Conservation (phyloP, 306 rosid species). For the Datisca glomerata region DNA sequence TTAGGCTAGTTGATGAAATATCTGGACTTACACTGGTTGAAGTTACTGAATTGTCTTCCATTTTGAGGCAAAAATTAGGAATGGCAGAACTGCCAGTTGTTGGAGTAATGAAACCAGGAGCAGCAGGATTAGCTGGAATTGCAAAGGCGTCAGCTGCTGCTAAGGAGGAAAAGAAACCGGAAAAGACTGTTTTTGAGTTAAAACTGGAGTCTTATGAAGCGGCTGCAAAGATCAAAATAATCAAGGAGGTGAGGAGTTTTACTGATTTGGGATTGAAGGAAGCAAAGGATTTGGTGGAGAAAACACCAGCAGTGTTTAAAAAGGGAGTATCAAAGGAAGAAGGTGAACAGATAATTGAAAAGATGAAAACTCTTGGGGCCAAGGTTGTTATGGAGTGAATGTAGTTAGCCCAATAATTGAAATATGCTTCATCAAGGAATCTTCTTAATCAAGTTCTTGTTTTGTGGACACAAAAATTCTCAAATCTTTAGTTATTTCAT, state of each 20-base stretch:
- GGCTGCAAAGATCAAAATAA: constrained; percentile 68
- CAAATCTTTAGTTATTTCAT: too few relatives aligned
- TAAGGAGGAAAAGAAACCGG: constrained; percentile 74
- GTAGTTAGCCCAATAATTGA: too few relatives aligned
- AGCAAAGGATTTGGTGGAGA: constrained; percentile 77
- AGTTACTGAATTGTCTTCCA: constrained; percentile 58
- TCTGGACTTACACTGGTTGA: constrained; percentile 65
- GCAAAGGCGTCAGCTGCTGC: constrained; percentile 35
- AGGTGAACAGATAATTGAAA: constrained; percentile 71
- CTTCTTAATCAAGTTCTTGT: not conserved
- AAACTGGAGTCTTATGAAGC: constrained; percentile 76
- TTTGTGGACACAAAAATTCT: too few relatives aligned
- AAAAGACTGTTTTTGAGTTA: constrained; percentile 68
- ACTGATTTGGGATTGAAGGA: constrained; percentile 87
- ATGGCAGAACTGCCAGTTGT: constrained; percentile 35
- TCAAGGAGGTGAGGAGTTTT: constrained; percentile 76
- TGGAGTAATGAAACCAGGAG: constrained; percentile 70
- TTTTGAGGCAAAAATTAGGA: constrained; percentile 60
- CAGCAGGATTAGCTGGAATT: constrained; percentile 57
- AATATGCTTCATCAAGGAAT: not conserved
- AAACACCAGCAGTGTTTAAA: constrained; percentile 66
- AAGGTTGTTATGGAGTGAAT: constrained; percentile 69
- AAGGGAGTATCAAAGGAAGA: constrained; percentile 83
- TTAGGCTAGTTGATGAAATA: constrained; percentile 74
- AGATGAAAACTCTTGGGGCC: constrained; percentile 83